Conservation (phyloP, 331 rosid genomes). For the Erythrophleum ivorense region DNA sequence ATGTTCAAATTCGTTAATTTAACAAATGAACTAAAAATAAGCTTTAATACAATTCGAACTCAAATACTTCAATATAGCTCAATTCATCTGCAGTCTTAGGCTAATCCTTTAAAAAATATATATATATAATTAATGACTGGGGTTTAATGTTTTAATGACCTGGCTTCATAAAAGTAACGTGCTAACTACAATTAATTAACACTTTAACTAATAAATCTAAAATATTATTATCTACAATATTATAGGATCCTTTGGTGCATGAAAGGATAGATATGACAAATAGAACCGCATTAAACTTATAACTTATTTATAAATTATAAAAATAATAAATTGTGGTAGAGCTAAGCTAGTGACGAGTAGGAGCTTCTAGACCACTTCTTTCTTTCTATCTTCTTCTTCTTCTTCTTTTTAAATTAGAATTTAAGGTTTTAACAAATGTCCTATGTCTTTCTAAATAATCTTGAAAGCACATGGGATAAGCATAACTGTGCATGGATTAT, state of each 20-base stretch:
- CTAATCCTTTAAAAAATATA: neutral
- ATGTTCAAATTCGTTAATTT: neutral
- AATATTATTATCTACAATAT: neutral
- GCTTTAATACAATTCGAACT: neutral
- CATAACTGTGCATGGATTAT: neutral
- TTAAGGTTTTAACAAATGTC: neutral
- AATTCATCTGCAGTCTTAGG: neutral
- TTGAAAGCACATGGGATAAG: constrained; percentile 6
- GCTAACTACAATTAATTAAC: constrained; percentile 46
- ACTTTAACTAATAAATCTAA: constrained; percentile 43
- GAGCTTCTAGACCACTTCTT: neutral
- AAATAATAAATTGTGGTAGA: neutral
- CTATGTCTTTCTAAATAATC: neutral
- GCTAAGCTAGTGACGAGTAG: neutral
- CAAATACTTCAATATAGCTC: neutral
- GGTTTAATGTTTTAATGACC: neutral
- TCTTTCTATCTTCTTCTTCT: neutral
- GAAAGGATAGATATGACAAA: neutral
- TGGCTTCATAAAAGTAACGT: constrained; percentile 35
- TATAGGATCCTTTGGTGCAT: neutral
- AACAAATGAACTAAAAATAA: neutral
- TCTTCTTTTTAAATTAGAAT: neutral
- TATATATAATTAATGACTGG: neutral
- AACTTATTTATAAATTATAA: too few relatives aligned
- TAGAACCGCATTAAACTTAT: neutral